Percentiles rank a stretch among this genome's conserved stretches.
Evolutionary conservation across 1,284 basidiomycete genomes (phyloP).

Genomic region (Porphyrellus sp.): DNA sequence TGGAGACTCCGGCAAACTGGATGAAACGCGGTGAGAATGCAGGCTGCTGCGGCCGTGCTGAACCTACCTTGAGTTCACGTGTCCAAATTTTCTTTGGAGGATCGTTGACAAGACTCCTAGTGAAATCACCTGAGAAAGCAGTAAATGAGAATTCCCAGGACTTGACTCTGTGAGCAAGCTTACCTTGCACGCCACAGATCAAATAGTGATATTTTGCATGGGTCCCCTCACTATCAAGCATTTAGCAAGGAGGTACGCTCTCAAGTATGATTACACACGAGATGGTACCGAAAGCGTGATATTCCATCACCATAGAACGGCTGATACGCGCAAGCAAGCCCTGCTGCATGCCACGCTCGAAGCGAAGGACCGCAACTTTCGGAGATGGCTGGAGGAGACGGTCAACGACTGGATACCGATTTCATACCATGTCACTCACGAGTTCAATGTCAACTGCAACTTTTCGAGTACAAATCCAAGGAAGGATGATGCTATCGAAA

Average conservation of each 20-base stretch:
- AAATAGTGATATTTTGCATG: conserved; percentile 72
- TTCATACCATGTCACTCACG: conserved; percentile 39
- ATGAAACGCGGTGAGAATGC: conserved; percentile 10
- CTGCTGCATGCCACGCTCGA: conserved; percentile 63
- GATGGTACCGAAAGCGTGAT: conserved; percentile 61
- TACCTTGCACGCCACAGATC: conserved; percentile 74
- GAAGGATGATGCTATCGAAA: conserved; percentile 54
- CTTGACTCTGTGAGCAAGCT: background rate
- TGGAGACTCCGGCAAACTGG: conserved; percentile 75
- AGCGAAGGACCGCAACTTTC: conserved; percentile 58
- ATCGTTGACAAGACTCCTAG: conserved; percentile 62
- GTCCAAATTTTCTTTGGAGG: conserved; percentile 70
- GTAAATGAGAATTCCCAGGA: conserved; percentile 1
- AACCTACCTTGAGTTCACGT: conserved; percentile 62
- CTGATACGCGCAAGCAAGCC: conserved; percentile 57
- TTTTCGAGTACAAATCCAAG: conserved; percentile 73
- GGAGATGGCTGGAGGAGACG: conserved; percentile 47
- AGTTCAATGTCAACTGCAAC: conserved; percentile 74
- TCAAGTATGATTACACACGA: conserved; percentile 38
- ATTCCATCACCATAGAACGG: conserved; percentile 55
- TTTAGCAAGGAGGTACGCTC: conserved; percentile 12
- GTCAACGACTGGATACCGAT: conserved; percentile 6
- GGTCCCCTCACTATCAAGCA: conserved; percentile 52
- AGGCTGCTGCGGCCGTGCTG: background rate
- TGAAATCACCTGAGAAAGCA: conserved; percentile 57